These are phyloP conservation scores for Colletotrichum eleusines DNA, from an alignment of 2,329 filamentous ascomycete species.

Conservation along the genomic window DNA sequence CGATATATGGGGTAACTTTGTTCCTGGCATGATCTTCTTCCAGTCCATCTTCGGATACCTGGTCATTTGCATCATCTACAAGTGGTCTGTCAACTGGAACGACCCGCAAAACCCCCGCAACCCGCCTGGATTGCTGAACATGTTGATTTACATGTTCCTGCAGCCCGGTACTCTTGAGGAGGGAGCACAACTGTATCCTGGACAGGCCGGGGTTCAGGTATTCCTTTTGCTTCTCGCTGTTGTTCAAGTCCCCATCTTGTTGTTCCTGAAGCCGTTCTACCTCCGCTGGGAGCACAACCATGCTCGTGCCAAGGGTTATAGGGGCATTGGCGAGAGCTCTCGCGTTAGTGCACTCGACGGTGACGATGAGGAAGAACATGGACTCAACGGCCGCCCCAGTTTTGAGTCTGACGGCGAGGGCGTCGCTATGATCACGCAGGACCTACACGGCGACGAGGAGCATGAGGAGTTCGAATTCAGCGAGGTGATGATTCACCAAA, in stretches of 20 bases:
- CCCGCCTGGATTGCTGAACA: conserved; percentile 93
- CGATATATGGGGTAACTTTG: conserved; percentile 97
- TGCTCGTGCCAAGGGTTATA: conserved; percentile 88
- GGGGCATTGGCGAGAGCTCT: conserved; percentile 89
- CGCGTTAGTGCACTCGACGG: conserved; percentile 91
- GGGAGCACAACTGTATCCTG: conserved; percentile 77
- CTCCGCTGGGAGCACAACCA: conserved; percentile 94
- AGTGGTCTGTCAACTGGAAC: conserved; percentile 93
- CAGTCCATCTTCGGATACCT: conserved; percentile 98
- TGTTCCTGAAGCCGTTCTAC: conserved; percentile 96
- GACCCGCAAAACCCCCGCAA: conserved; percentile 67
- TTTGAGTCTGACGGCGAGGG: conserved; percentile 79
- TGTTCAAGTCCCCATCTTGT: conserved; percentile 86
- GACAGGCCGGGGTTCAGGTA: conserved; percentile 82
- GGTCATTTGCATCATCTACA: conserved; percentile 93
- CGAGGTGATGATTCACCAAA: conserved; percentile 98
- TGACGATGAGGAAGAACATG: conserved; percentile 81
- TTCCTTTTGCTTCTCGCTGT: conserved; percentile 85
- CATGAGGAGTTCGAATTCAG: conserved; percentile 98
- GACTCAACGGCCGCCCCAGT: conserved; percentile 68
- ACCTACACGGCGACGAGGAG: conserved; percentile 79
- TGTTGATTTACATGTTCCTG: conserved; percentile 99
- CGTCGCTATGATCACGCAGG: conserved; percentile 88
- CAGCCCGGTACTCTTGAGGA: conserved; percentile 78
- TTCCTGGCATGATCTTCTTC: conserved; percentile 99